A percentile compares a stretch with the other conserved stretches of the same genome.
phyloP scores from a whole-genome alignment of 495 filamentous ascomycete genomes.

The Patellaria atrata region DNA sequence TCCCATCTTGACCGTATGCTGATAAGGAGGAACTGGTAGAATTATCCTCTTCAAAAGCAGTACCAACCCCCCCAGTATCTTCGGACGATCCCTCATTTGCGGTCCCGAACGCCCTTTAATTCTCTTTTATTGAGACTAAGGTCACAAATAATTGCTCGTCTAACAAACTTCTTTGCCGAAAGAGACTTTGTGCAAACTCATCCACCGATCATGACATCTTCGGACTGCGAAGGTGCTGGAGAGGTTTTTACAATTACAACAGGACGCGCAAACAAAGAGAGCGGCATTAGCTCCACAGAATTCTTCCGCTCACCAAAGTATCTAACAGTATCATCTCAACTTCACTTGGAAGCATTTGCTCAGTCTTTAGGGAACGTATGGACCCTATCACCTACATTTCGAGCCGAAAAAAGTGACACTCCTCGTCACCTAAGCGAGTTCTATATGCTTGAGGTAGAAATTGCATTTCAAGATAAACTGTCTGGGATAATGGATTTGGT shows the following conservation, averaged over 20 bases:
- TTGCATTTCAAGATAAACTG: constrained; percentile 59
- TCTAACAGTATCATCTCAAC: constrained; percentile 85
- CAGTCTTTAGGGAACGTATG: constrained; percentile 83
- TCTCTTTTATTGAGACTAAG: constrained; percentile 67
- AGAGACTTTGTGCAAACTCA: constrained; percentile 74
- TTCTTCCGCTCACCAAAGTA: constrained; percentile 92
- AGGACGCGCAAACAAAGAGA: constrained; percentile 16
- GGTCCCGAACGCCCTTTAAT: constrained; percentile 69
- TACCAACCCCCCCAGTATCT: constrained; percentile 83
- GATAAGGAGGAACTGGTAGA: constrained; percentile 33
- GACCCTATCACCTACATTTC: constrained; percentile 86
- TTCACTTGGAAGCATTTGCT: constrained; percentile 86
- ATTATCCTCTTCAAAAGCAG: constrained; percentile 85
- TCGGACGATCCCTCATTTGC: constrained; percentile 78
- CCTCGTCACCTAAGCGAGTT: constrained; percentile 92
- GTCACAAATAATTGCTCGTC: constrained; percentile 57
- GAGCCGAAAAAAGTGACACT: constrained; percentile 89
- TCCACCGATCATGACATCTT: constrained; percentile 87
- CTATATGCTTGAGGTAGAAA: constrained; percentile 94
- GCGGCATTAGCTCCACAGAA: constrained; percentile 6
- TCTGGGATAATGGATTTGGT: constrained; percentile 57
- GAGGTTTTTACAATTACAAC: constrained; percentile 71
- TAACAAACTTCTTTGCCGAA: constrained; percentile 56
- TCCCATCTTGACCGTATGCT: no score
- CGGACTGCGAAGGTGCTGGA: constrained; percentile 92